phyloP scores from a whole-genome alignment of 352 stramenopile species.

The Sclerospora graminicola region DNA sequence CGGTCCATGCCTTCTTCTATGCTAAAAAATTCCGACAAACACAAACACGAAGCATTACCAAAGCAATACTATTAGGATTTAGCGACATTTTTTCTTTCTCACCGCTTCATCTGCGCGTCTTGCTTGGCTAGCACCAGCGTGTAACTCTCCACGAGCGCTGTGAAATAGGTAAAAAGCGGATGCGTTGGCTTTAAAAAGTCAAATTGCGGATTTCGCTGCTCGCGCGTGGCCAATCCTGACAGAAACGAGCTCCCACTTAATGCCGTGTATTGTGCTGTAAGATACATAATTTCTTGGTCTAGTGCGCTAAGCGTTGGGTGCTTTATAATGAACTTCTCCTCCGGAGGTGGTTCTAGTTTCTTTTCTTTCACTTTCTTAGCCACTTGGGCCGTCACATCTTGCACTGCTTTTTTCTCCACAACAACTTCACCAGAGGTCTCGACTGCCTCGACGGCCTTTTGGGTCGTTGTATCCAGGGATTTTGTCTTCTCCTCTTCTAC shows the following conservation, averaged over 20 bases:
- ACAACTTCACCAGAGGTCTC: constrained; percentile 35
- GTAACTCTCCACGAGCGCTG: constrained; percentile 95
- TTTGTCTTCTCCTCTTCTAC: constrained; percentile 5
- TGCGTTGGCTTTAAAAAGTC: constrained; percentile 97
- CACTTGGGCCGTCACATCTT: constrained; percentile 70
- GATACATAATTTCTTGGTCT: constrained; percentile 97
- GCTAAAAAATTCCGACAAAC: constrained; percentile 5
- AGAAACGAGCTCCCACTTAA: constrained; percentile 94
- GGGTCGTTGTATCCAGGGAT: constrained; percentile 5
- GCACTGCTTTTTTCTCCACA: constrained; percentile 81
- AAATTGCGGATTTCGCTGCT: constrained; percentile 96
- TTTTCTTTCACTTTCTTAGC: constrained; percentile 90
- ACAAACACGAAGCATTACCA: constrained; percentile 2
- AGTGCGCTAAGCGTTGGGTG: constrained; percentile 85
- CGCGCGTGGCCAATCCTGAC: constrained; percentile 85
- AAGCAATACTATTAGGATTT: not conserved
- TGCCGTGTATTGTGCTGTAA: constrained; percentile 97
- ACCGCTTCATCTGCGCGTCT: constrained; percentile 58
- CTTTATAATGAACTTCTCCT: constrained; percentile 81
- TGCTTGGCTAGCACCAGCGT: constrained; percentile 75
- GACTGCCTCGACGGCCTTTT: constrained; percentile 16
- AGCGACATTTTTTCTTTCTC: constrained; percentile 1
- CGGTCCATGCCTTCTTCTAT: constrained; percentile 68
- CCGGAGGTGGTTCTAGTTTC: constrained; percentile 42
- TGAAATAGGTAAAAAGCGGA: constrained; percentile 97